phyloP scores from a whole-genome alignment of 106 monocot genomes.

The Alisma plantagoaquatica region DNA sequence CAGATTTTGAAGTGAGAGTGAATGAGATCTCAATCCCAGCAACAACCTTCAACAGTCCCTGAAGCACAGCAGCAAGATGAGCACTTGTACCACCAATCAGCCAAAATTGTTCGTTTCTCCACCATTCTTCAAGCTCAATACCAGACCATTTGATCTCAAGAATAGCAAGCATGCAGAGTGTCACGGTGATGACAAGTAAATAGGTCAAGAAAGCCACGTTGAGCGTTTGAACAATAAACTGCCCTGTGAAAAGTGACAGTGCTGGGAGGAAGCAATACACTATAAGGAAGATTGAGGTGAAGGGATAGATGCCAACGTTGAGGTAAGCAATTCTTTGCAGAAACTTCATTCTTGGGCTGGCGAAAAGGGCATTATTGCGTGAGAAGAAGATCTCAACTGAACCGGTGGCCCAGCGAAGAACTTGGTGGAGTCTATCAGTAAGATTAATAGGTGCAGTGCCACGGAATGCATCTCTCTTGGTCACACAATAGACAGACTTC shows the following conservation, averaged over 20 bases:
- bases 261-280: conserved; percentile 97
- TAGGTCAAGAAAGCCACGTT: conserved; percentile 74
- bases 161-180: conserved; percentile 62
- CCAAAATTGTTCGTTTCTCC: conserved; percentile 97
- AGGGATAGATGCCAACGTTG: conserved; percentile 91
- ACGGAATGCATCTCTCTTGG: conserved; percentile 90
- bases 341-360: conserved; percentile 73
- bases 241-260: conserved; percentile 81
- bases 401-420: conserved; percentile 87
- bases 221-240: conserved; percentile 84
- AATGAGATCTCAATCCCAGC: conserved; percentile 98
- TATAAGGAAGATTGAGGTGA: conserved; percentile 90
- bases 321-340: conserved; percentile 81
- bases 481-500: conserved; percentile 90
- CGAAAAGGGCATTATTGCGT: conserved; percentile 73
- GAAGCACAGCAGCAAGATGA: conserved; percentile 73
- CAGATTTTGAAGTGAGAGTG: conserved; percentile 92
- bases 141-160: conserved; percentile 92
- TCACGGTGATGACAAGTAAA: conserved; percentile 61
- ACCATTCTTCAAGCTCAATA: conserved; percentile 88
- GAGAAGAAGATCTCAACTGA: conserved; percentile 97
- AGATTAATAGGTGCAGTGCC: conserved; percentile 94
- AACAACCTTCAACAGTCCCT: conserved; percentile 89
- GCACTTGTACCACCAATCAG: conserved; percentile 85
- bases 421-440: conserved; percentile 92